Base-by-base conservation (phyloP, 805 yeast species). In the Candida gorgasii region DNA sequence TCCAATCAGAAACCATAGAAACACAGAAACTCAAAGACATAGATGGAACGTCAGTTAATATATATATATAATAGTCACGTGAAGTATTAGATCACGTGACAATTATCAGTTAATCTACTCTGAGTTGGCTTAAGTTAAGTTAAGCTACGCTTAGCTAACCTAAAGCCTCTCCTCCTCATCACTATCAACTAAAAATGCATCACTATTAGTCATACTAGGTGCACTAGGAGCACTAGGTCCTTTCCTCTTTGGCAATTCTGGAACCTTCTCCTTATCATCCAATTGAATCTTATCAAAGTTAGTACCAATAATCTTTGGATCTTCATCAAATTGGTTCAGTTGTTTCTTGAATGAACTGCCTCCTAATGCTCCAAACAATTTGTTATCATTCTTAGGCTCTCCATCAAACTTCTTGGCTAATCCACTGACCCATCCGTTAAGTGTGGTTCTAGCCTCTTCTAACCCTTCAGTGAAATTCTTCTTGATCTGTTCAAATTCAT, bases 401-500 rank as follows among this genome's bases (percentile, higher is more conserved):
- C 32, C 32, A 43, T 58, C 64, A 45, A 70, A 63, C 53, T 72
- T 76, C 67, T 79, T 80, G 23, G 82, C 75, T 44, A 87, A 57
- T 12, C 82, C 86, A 46, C 78, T 78, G 37, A 87, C 79, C 96
- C 96, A 89, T 12, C 81, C 76, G 47, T 85, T 83, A 45, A 89
- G 79, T 42, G 84, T 83, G 36, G 77, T 72, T 43, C 83, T 79
- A 1, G 96, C 89, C 53, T 88, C 96, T 54, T 84, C 89, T 35
- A 89, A 73, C 15, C 92, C 89, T 55, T 83, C 83, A 32, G 78
- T 72, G 40, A 90, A 75, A 39, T 81, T 77, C 43, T 84, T 85
- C 56, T 78, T 81, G 51, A 86, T 67, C 52, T 78, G 84, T 6
- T 85, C 80, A 51, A 82, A 78, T 49, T 72, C 80, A 33, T 83